Base-by-base conservation (phyloP, 1,139 yeast genomes). In the Eremothecium cymbalariae region DNA sequence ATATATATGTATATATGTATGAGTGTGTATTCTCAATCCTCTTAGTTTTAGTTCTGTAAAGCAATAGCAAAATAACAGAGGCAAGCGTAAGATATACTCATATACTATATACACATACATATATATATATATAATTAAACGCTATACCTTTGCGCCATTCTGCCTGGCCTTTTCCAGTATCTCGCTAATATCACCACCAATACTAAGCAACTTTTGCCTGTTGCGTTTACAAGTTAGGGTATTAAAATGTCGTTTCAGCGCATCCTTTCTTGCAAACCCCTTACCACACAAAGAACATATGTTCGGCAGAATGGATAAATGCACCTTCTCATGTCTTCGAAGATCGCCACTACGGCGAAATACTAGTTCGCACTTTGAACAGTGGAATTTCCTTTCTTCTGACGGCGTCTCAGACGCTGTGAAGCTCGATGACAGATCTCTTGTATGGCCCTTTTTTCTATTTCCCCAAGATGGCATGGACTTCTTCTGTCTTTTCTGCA, bases 191-290 rank as follows among this genome's bases (percentile, higher is more conserved):
- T 53, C 51, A 16, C 53, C 56, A 4, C 54, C 51, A 20, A 45
- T 48, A 31, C 51, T 49, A 15, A 47, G 41, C 32, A 70, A 46
- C 39, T 68, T 62, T 57, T 76, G 65, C 59, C 82, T 45, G 66
- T 80, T 81, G 38, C 90, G 55, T 47, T 74, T 74, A 63, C 86
- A 81, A 1, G 86, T 80, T 40, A 77, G 64, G 0, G 88, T 81
- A 34, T 78, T 82, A 45, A 66, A 66, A 57, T 77, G 90, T 46
- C 90, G 63, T 53, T 78, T 80, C 45, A 82, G 63, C 0, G 93
- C 90, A 57, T 81, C 93, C 51, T 79, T 79, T 30, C 93, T 60
- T 2, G 90, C 90, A 64, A 82, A 81, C 0, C 90, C 88, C 51
- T 80, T 81, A 24, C 83, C 84, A 60, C 93, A 82, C 18, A 65